These are phyloP conservation scores for Aspergillus niger DNA, from an alignment of 2,329 filamentous ascomycete species.

Conservation along the genomic window DNA sequence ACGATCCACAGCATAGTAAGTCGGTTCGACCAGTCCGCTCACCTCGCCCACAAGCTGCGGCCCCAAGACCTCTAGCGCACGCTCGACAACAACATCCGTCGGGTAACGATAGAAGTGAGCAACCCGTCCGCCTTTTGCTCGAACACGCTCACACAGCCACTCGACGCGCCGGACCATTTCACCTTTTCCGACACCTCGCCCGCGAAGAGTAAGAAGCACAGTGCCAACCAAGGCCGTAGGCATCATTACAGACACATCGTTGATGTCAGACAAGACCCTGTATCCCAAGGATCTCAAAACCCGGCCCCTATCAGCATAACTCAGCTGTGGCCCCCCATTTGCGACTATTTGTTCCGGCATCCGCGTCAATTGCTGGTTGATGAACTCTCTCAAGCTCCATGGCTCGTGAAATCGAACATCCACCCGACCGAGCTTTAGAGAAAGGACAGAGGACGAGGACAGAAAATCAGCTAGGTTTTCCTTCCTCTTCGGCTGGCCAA, in stretches of 20 bases:
- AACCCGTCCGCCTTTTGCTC: constrained; percentile 84
- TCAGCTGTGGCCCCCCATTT: constrained; percentile 42
- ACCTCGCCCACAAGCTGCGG: constrained; percentile 82
- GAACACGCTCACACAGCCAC: constrained; percentile 82
- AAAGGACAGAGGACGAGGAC: constrained; percentile 84
- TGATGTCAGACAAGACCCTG: constrained; percentile 90
- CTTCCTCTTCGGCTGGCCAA: constrained; percentile 92
- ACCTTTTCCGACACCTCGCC: constrained; percentile 83
- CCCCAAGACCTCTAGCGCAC: constrained; percentile 87
- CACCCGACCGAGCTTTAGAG: constrained; percentile 83
- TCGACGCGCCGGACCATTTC: constrained; percentile 85
- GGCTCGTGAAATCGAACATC: constrained; percentile 96
- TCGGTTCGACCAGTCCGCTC: constrained; percentile 80
- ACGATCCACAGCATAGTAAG: constrained; percentile 90
- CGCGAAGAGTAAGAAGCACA: constrained; percentile 84
- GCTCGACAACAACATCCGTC: constrained; percentile 79
- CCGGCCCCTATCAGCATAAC: constrained; percentile 63
- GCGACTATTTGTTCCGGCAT: constrained; percentile 48
- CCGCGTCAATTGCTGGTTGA: constrained; percentile 71
- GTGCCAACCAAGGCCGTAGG: constrained; percentile 95
- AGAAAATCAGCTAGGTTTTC: constrained; percentile 90
- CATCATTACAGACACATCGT: constrained; percentile 96
- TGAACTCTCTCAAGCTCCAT: constrained; percentile 83
- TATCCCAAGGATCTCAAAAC: constrained; percentile 86
- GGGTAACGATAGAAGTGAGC: constrained; percentile 86